phyloP scores from a whole-genome alignment of 1,139 yeast genomes.

The Lodderomyces pseudojiufengensis region DNA sequence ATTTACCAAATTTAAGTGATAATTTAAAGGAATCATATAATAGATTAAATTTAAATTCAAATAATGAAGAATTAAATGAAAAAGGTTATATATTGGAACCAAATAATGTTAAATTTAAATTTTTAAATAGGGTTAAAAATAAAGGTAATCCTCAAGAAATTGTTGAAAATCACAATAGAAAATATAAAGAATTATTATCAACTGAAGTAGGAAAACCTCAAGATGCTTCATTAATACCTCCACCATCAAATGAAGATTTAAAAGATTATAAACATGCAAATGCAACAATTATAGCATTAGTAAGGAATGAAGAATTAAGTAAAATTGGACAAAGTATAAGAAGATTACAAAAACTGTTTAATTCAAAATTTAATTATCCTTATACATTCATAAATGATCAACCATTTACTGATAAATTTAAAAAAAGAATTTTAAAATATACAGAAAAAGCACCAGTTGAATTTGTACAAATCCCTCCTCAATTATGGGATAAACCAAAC shows the following conservation, averaged over 20 bases:
- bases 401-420: constrained; percentile 60
- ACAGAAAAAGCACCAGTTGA: constrained; percentile 49
- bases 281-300: constrained; percentile 73
- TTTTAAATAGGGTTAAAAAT: constrained; percentile 25
- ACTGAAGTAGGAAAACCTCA: constrained; percentile 46
- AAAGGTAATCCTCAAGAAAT: constrained; percentile 27
- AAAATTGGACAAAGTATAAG: constrained; percentile 50
- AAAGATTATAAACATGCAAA: constrained; percentile 45
- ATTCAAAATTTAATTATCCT: constrained; percentile 68
- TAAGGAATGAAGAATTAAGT: constrained; percentile 57
- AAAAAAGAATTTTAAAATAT: constrained; percentile 30
- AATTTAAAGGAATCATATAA: constrained; percentile 3
- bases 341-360: constrained; percentile 62
- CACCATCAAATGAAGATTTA: constrained; percentile 21
- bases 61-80: constrained; percentile 3
- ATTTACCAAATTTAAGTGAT: constrained; percentile 6
- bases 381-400: constrained; percentile 76
- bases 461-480: constrained; percentile 54
- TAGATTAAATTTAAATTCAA: constrained; percentile 4
- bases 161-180: constrained; percentile 28
- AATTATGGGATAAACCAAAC: constrained; percentile 64
- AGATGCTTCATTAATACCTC: constrained; percentile 37
- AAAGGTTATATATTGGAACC: constrained; percentile 18
- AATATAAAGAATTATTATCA: constrained; percentile 30
- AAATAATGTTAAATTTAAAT: constrained; percentile 33